Evolutionary conservation across 2,329 filamentous ascomycete species (phyloP).

Genomic region (Sarocladium oryzae): DNA sequence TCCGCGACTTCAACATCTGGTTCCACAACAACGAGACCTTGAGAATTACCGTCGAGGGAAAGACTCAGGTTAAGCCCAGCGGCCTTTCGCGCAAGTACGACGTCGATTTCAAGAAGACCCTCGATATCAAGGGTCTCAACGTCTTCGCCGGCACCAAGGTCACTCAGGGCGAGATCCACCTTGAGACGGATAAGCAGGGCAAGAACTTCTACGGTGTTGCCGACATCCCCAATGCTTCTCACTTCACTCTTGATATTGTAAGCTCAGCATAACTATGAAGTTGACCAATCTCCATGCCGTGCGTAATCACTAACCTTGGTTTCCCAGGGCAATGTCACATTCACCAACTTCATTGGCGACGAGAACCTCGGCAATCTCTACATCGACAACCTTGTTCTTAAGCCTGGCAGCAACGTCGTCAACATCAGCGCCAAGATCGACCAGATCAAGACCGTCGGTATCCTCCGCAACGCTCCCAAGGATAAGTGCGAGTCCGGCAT

Average conservation of each 20-base stretch:
- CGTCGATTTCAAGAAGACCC: slow-evolving; percentile 50
- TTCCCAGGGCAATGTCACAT: slow-evolving; percentile 53
- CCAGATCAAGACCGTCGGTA: slow-evolving; percentile 38
- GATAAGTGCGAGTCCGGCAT: slow-evolving; percentile 40
- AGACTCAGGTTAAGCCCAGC: slow-evolving; percentile 43
- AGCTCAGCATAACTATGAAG: too few relatives aligned
- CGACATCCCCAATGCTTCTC: slow-evolving; percentile 57
- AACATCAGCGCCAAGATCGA: slow-evolving; percentile 48
- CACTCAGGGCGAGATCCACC: slow-evolving; percentile 38
- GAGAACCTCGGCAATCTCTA: slow-evolving; percentile 46
- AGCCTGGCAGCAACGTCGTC: slow-evolving; percentile 52
- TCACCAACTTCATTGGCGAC: slow-evolving; percentile 50
- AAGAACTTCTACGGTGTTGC: slow-evolving; percentile 57
- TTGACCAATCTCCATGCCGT: too few relatives aligned
- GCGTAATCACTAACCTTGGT: slow-evolving; percentile 7
- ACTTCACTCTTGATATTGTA: slow-evolving; percentile 59
- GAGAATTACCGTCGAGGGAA: slow-evolving; percentile 43
- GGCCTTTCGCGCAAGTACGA: slow-evolving; percentile 42
- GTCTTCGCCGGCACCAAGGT: slow-evolving; percentile 50
- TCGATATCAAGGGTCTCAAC: slow-evolving; percentile 45
- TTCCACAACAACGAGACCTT: slow-evolving; percentile 45
- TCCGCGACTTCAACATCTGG: slow-evolving; percentile 49
- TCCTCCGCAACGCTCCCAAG: slow-evolving; percentile 23
- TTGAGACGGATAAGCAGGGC: slow-evolving; percentile 29
- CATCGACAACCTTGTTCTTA: slow-evolving; percentile 51